These are phyloP conservation scores for Phytophthora sojae DNA, from an alignment of 352 stramenopile genomes.

Conservation along the genomic window DNA sequence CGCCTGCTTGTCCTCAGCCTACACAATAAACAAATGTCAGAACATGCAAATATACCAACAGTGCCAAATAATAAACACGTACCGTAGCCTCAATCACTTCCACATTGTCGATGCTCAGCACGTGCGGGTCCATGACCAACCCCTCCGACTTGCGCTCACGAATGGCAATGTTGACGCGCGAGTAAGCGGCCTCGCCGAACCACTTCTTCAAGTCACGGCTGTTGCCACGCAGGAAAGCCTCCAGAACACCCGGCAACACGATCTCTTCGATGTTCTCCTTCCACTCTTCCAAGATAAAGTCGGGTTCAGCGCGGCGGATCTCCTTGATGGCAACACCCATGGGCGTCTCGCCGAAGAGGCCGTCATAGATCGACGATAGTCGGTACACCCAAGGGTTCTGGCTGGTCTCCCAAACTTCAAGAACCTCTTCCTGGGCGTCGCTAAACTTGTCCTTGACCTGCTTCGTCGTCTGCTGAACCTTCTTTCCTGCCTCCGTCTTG, in stretches of 20 bases:
- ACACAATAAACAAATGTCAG: slow-evolving; percentile 20
- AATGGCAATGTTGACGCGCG: slow-evolving; percentile 95
- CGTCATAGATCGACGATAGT: slow-evolving; percentile 98
- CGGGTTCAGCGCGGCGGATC: slow-evolving; percentile 95
- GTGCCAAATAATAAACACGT: slow-evolving; percentile 10
- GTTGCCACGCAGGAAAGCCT: slow-evolving; percentile 95
- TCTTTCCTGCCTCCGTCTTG: slow-evolving; percentile 79
- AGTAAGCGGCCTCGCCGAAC: slow-evolving; percentile 96
- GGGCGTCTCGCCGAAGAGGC: slow-evolving; percentile 96
- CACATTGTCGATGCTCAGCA: slow-evolving; percentile 97
- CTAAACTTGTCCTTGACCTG: slow-evolving; percentile 82
- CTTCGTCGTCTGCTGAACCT: slow-evolving; percentile 76
- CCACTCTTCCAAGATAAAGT: slow-evolving; percentile 97
- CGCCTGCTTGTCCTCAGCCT: slow-evolving; percentile 91
- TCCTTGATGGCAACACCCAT: slow-evolving; percentile 96
- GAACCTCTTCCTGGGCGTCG: slow-evolving; percentile 83
- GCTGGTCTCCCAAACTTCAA: slow-evolving; percentile 98
- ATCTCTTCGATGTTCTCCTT: slow-evolving; percentile 95
- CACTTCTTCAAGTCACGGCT: slow-evolving; percentile 96
- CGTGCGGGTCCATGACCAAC: slow-evolving; percentile 94
- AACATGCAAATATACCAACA: neutral
- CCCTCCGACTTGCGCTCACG: slow-evolving; percentile 95
- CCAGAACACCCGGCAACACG: slow-evolving; percentile 95
- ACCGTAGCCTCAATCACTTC: slow-evolving; percentile 96
- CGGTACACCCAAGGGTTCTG: slow-evolving; percentile 99